Base-by-base conservation (phyloP, 345 rosid genomes). In the Gynandropsis gynandra region DNA sequence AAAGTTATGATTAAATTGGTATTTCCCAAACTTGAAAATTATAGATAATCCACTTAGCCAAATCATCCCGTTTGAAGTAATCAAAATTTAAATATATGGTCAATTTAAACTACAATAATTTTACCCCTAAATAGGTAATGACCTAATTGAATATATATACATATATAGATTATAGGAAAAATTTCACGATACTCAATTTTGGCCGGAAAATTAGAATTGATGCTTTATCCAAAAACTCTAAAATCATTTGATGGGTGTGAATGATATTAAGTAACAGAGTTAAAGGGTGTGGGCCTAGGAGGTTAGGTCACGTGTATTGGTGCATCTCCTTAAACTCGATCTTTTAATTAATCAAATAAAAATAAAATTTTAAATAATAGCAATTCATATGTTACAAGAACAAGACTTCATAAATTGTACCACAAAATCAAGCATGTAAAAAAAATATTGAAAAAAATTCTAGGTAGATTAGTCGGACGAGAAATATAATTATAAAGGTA, bases 301-400 rank as follows among this genome's bases (percentile, higher is more conserved):
- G 78, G 95, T 82, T 88, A 72, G 81, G 75, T 88, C 95, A 84
- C 95, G 95, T 88, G 88, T 71, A 71, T 67, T 56, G 78, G 73
- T 73, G 68, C 72, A 68, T 59, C 64, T 52, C 70, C 56, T 65
- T 65, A 65, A 58, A 67, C 66, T 67, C 67, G 63, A 68, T 75
- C 72, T 44, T 68, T 38, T 19, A 50, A 43, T 50, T 54, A 42
- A 49, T 58, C 56, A 42, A 50, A n/a, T 16, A 21, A 34, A 55
- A 13, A 46, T 19, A 37, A 50, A 18, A 36, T 32, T 27, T 17
- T 42, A 2, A 8, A 43, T 9, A 52, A 41, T 20, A 11, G 4
- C 40, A 4, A 39, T 47, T 44, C 13, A 45, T 39, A 15, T 37
- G 39, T 14, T 4, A 21, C 39, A 45, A 52, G 9, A 52, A 37